A percentile compares a stretch with the other conserved stretches of the same genome.
These are phyloP conservation scores for Paraphaeosphaeria minitans DNA, from an alignment of 2,329 filamentous ascomycete species.

Conservation along the genomic window DNA sequence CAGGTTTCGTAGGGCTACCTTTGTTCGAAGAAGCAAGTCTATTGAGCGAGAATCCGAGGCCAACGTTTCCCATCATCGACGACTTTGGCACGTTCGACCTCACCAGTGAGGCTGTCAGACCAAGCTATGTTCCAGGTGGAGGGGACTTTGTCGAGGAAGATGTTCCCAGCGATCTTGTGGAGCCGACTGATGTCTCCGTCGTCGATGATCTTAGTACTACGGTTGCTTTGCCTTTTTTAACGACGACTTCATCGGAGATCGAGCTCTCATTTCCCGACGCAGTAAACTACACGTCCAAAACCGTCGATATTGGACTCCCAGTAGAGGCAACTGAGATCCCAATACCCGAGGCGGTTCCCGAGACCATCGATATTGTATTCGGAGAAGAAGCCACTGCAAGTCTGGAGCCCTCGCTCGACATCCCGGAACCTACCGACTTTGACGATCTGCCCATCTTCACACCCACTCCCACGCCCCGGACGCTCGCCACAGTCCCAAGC, in stretches of 20 bases:
- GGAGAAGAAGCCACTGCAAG: not conserved
- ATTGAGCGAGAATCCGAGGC: not conserved
- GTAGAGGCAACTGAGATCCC: not conserved
- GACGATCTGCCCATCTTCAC: not conserved
- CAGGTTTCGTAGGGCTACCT: not conserved
- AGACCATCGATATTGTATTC: not conserved
- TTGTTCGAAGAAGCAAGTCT: not conserved
- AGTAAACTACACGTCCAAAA: not conserved
- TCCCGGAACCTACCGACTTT: not conserved
- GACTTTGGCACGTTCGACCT: not conserved
- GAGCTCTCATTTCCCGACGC: not conserved
- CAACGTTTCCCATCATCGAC: not conserved
- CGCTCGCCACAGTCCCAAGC: not conserved
- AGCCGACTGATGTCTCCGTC: not conserved
- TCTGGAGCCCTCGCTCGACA: not conserved
- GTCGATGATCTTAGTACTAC: not conserved
- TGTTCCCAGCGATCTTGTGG: not conserved
- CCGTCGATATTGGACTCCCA: not conserved
- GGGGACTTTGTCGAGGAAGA: not conserved
- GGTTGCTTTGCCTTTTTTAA: not conserved
- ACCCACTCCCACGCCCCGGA: conserved; percentile 1
- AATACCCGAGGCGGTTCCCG: not conserved
- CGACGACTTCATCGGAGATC: too few species aligned
- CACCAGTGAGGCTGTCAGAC: not conserved
- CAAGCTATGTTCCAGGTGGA: not conserved